phyloP scores from a whole-genome alignment of 2,329 filamentous ascomycete genomes.

The Fusarium drepaniforme region DNA sequence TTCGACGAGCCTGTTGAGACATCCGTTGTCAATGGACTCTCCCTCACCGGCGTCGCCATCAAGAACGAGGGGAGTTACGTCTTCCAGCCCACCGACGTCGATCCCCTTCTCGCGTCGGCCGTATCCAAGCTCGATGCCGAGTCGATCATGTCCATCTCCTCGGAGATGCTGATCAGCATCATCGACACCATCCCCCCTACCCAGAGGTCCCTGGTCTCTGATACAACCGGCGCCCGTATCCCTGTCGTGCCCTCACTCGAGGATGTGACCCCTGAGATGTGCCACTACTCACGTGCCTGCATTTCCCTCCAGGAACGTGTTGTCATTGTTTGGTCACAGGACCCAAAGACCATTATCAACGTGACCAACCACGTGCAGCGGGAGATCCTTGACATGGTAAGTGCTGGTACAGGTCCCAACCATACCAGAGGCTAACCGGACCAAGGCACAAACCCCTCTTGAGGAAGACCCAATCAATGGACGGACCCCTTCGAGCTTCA shows the following conservation, averaged over 20 bases:
- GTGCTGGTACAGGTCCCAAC: background rate
- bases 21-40: slow-evolving; percentile 40
- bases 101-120: slow-evolving; percentile 30
- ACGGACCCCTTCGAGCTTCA: slow-evolving; percentile 14
- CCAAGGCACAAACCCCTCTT: slow-evolving; percentile 1
- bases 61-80: slow-evolving; percentile 35
- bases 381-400: slow-evolving; percentile 40
- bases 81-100: slow-evolving; percentile 38
- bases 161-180: slow-evolving; percentile 35
- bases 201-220: slow-evolving; percentile 26
- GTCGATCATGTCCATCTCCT: slow-evolving; percentile 40
- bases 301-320: slow-evolving; percentile 37
- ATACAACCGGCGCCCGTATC: slow-evolving; percentile 38
- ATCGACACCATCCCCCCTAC: slow-evolving; percentile 37
- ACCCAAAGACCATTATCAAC: slow-evolving; percentile 36
- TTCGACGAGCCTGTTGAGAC: slow-evolving; percentile 39
- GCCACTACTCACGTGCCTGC: slow-evolving; percentile 33
- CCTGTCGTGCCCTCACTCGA: slow-evolving; percentile 31
- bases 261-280: slow-evolving; percentile 29
- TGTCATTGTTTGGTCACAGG: slow-evolving; percentile 40
- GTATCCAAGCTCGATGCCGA: slow-evolving; percentile 32
- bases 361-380: slow-evolving; percentile 41
- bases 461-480: background rate
- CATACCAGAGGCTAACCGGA: background rate
- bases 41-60: slow-evolving; percentile 39